These are phyloP conservation scores for Nowakowskiella sp. DNA, from an alignment of 192 early-diverging fungal genomes.

Conservation along the genomic window DNA sequence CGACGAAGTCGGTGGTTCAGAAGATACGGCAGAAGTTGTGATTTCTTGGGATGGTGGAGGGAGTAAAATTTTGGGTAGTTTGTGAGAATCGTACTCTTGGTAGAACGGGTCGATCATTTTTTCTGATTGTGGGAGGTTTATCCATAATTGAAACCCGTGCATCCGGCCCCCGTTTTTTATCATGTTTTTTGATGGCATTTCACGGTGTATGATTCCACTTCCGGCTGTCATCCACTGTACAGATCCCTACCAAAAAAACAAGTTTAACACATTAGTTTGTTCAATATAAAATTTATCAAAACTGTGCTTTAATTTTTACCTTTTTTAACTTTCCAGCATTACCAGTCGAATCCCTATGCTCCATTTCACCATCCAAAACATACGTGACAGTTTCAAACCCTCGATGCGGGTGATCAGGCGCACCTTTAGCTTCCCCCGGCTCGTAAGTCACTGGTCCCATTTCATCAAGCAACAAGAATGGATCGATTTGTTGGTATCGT, in stretches of 20 bases:
- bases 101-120: constrained; percentile 54
- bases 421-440: constrained; percentile 49
- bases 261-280: not conserved
- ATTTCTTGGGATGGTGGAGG: constrained; percentile 14
- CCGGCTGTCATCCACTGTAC: constrained; percentile 66
- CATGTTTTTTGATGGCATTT: constrained; percentile 34
- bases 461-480: constrained; percentile 84
- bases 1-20: not conserved
- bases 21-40: not conserved
- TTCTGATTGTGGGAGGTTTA: constrained; percentile 51
- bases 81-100: constrained; percentile 21
- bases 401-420: constrained; percentile 56
- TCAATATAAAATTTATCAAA: not conserved
- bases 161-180: constrained; percentile 30
- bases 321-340: constrained; percentile 42
- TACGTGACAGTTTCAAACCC: constrained; percentile 65
- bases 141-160: constrained; percentile 63
- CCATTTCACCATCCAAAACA: constrained; percentile 47
- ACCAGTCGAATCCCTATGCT: constrained; percentile 54
- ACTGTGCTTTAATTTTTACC: constrained; percentile 29
- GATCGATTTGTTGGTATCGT: constrained; percentile 67
- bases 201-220: constrained; percentile 54
- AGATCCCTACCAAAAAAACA: not conserved
- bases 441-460: constrained; percentile 41
- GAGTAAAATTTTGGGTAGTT: constrained; percentile 18